Conservation (phyloP, 2,329 filamentous ascomycete genomes). For the Domatiomyces catenatus region DNA sequence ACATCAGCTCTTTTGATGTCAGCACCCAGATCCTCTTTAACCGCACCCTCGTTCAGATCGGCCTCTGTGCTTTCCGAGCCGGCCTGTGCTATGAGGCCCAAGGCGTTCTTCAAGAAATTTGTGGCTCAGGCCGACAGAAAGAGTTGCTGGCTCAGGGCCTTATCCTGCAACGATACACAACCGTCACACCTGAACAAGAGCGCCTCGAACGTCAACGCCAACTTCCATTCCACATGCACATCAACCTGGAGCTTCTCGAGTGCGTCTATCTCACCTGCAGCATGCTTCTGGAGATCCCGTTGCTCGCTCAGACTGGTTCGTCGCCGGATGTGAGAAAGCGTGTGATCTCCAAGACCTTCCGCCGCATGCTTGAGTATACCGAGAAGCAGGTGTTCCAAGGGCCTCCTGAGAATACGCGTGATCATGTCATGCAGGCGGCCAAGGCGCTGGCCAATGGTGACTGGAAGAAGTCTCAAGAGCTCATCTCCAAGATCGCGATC, state of each 20-base stretch:
- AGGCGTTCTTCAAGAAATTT: constrained; percentile 94
- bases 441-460: constrained; percentile 93
- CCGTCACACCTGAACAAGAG: constrained; percentile 95
- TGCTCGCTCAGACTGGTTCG: constrained; percentile 90
- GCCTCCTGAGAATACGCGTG: constrained; percentile 93
- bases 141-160: constrained; percentile 94
- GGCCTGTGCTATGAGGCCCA: constrained; percentile 95
- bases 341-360: constrained; percentile 98
- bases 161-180: constrained; percentile 92
- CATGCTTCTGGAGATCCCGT: constrained; percentile 96
- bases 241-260: constrained; percentile 95
- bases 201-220: constrained; percentile 92
- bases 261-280: constrained; percentile 98
- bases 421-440: constrained; percentile 98
- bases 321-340: constrained; percentile 95
- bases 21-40: constrained; percentile 98
- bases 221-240: constrained; percentile 99
- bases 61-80: constrained; percentile 93
- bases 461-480: constrained; percentile 91
- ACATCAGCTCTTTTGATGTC: constrained; percentile 90
- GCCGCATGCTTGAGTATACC: constrained; percentile 97
- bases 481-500: constrained; percentile 97
- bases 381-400: constrained; percentile 98
- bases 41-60: constrained; percentile 91
- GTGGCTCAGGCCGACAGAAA: constrained; percentile 92